Evolutionary conservation across 129 eudicot species (phyloP), one percentile per base, ranked within the genome.

Genomic region (Arctium lappa): DNA sequence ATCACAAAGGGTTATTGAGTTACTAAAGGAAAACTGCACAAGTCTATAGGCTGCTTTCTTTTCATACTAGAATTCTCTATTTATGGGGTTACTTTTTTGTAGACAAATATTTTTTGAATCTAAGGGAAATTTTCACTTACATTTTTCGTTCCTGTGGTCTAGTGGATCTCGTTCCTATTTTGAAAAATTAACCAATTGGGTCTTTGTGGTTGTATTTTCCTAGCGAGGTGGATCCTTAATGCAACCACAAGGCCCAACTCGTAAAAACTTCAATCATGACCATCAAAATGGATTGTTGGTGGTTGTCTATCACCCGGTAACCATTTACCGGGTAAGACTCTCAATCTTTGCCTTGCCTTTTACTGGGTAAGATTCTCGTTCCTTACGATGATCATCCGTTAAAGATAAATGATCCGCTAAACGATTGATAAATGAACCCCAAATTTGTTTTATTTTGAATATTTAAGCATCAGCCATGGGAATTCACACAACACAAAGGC

Each of bases 1-100:
- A 34, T 82, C 90, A 7, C 88, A 86, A 72, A 86, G 85, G 88
- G 88, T 84, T 13, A 83, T 84, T 12, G 85, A 89, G 76, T 78
- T 86, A 74, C 50, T 86, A 44, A 84, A 85, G 83, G 82, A 89
- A 63, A 86, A 85, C 69, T 32, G 80, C 44, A 72, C 78, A 44
- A 78, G 73, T 76, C 68, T 76, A 71, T 85, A 48, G 4, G 15
- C 34, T 48, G 56, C 69, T 44, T 50, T 77, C 40, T 27, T 70
- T 39, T 69, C 10, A 31, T 79, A n/a, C 5, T 48, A 69, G 33
- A 12, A 29, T 53, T 33, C 38, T 42, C 37, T 32, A 65, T 3
- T 3, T 32, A 36, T 69, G 53, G 40, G n/a, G 66, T 65, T 31
- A 48, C 71, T 80, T 29, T 72, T 63, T 38, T 8, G 13, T 29